Evolutionary conservation across 2,329 filamentous ascomycete genomes (phyloP).

Genomic region (Hymenoscyphus infarciens): DNA sequence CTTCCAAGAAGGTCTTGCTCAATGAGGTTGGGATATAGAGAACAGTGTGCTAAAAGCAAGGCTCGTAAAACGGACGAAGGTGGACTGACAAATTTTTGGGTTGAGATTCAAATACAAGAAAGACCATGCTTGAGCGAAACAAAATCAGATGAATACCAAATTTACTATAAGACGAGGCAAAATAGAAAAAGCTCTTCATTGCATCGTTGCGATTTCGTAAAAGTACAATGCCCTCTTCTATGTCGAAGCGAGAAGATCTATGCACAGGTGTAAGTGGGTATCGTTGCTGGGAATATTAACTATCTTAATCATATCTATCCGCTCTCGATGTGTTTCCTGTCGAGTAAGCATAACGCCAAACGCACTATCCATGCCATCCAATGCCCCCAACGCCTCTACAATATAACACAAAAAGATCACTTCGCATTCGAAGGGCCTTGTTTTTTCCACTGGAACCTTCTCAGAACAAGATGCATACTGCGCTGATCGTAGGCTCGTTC

Average conservation of each 20-base stretch:
- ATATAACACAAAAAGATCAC: not conserved
- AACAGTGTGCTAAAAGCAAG: too few relatives aligned
- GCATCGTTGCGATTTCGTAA: too few relatives aligned
- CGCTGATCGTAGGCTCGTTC: slow-evolving; percentile 38
- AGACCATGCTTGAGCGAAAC: too few relatives aligned
- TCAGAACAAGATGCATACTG: slow-evolving; percentile 40
- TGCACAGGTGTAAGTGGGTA: not conserved
- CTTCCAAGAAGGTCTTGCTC: too few relatives aligned
- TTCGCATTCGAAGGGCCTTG: slow-evolving; percentile 28
- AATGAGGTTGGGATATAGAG: too few relatives aligned
- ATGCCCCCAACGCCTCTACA: slow-evolving; percentile 12
- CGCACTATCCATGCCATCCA: slow-evolving; percentile 11
- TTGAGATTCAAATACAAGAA: too few relatives aligned
- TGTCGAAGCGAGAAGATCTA: not conserved
- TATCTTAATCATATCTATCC: slow-evolving; percentile 3
- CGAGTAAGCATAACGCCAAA: slow-evolving; percentile 7
- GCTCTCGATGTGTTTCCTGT: slow-evolving; percentile 3
- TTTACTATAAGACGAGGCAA: too few relatives aligned
- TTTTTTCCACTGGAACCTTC: slow-evolving; percentile 44
- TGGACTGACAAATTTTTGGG: too few relatives aligned
- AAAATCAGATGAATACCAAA: too few relatives aligned
- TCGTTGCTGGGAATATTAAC: slow-evolving; percentile 4
- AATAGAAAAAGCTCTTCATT: too few relatives aligned
- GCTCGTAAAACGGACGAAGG: too few relatives aligned
- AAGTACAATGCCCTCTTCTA: too few relatives aligned